Base-by-base conservation (phyloP, 1,139 yeast genomes). In the Candida tetrigidarum region DNA sequence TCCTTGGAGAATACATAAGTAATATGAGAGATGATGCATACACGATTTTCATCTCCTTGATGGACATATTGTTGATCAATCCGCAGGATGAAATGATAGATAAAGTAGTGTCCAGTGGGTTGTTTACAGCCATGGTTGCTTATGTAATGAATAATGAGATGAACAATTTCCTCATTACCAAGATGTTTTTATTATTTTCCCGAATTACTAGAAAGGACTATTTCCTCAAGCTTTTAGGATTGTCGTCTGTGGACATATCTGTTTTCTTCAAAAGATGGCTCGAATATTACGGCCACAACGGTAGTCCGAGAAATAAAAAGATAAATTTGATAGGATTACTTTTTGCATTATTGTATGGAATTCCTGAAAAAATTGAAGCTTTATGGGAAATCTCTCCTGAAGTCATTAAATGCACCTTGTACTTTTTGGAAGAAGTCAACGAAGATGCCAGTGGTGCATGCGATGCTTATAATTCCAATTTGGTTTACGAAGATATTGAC, bases 1-100 rank as follows among this genome's bases (percentile, higher is more conserved):
- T 80, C 4, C 61, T 86, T 41, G 74, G 86, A 0, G 75, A 71
- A 2, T 85, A 86, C 57, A 59, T 88, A 20, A 64, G 78, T 20
- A 74, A 72, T 20, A 76, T 88, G 80, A 75, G 95, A 48, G 92
- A 86, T 56, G 96, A 88, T 58, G 69, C 90, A 0, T 73, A 83
- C 45, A 78, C 74, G 32, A 62, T 84, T 6, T 69, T 84, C 29
- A 66, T 85, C 9, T 78, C 87, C 8, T 64, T 81, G 19, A 64
- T 84, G 69, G 93, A 86, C 55, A 73, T 84, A 11, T 59, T 84
- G 20, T 57, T 76, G 19, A 60, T 81, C 34, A 59, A 61, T 41
- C 37, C 44, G 7, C 35, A 34, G 20, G 64, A 64, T 43, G 49
- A 43, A 2, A 64, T 78, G 22, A 54, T 78, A 11, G 61, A 66